Base-by-base conservation (phyloP, 176 grass and related monocot species). In the Microstegium vimineum region DNA sequence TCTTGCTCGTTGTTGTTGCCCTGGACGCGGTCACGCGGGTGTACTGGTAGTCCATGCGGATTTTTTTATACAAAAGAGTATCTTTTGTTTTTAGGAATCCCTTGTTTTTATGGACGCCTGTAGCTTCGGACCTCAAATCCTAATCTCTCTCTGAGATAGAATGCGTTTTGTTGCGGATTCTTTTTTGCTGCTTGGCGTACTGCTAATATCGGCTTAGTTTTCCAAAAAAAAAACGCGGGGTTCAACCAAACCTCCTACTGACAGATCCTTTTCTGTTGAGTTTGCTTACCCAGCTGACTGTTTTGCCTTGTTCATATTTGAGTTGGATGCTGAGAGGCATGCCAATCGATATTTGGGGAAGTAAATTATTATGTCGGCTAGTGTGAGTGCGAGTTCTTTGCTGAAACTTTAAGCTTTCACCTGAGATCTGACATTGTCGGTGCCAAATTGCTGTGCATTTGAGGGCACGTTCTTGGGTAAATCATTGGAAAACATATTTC, bases 401-500 rank as follows among this genome's bases (percentile, higher is more conserved):
- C 81, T 83, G 59, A 78, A 57, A 30, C 67, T 54, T 66, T 26
- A 59, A 74, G 67, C 27, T 88, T 88, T 73, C 62, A 66, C 69
- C 45, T 65, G 25, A 66, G 74, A 88, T 88, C 73, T 83, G 56
- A 40, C 61, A 40, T 13, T 34, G 84, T 80, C 69, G 16, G 23
- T 79, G 66, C n/a, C 32, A 79, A 73, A 27, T 86, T 81, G 35
- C 45, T 43, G 76, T 73, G 67, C 60, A 80, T 65, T 82, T 80
- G 63, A 69, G 12, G 63, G 36, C 56, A 77, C 20, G 14, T 10
- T 32, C 36, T 34, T 30, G 17, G 26, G 26, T 28, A 60, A 77
- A 84, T 84, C 63, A 84, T 84, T 69, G 45, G 23, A 26, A 31
- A 35, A 77, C 72, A 40, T 52, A 23, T 82, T 87, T 87, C 31